These are phyloP conservation scores for Xylaria flabelliformis DNA, from an alignment of 495 filamentous ascomycete genomes.

Conservation along the genomic window DNA sequence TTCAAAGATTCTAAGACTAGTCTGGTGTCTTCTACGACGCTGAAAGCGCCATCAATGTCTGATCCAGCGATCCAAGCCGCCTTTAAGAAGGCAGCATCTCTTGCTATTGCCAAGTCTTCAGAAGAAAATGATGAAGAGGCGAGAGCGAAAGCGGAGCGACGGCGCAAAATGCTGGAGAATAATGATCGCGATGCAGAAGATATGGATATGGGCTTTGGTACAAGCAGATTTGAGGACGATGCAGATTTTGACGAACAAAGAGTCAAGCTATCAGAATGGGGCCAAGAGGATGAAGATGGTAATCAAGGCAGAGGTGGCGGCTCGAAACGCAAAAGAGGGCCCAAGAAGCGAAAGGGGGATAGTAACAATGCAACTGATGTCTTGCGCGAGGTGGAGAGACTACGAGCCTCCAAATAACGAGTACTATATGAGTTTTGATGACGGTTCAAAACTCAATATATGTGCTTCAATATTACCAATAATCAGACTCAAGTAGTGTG, in stretches of 20 bases:
- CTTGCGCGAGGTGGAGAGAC: slow-evolving; percentile 76
- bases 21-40: slow-evolving; percentile 49
- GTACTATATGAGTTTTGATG: background rate
- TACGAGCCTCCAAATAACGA: slow-evolving; percentile 40
- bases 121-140: slow-evolving; percentile 51
- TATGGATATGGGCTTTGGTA: slow-evolving; percentile 93
- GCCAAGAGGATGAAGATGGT: slow-evolving; percentile 59
- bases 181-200: slow-evolving; percentile 87
- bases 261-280: slow-evolving; percentile 73
- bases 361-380: slow-evolving; percentile 82
- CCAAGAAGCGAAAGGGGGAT: slow-evolving; percentile 88
- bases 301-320: slow-evolving; percentile 53
- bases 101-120: slow-evolving; percentile 56
- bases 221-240: slow-evolving; percentile 79
- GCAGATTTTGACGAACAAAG: slow-evolving; percentile 68
- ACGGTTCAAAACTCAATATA: background rate
- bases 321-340: slow-evolving; percentile 76
- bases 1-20: slow-evolving; percentile 61
- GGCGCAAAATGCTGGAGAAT: slow-evolving; percentile 75
- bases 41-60: slow-evolving; percentile 62
- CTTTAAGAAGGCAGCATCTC: slow-evolving; percentile 79
- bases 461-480: background rate
- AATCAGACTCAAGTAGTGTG: background rate
- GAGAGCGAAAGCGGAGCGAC: slow-evolving; percentile 64
- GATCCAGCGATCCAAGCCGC: slow-evolving; percentile 85